Evolutionary conservation across 192 early-diverging fungal species (phyloP).

Genomic region (Backusella sp.): DNA sequence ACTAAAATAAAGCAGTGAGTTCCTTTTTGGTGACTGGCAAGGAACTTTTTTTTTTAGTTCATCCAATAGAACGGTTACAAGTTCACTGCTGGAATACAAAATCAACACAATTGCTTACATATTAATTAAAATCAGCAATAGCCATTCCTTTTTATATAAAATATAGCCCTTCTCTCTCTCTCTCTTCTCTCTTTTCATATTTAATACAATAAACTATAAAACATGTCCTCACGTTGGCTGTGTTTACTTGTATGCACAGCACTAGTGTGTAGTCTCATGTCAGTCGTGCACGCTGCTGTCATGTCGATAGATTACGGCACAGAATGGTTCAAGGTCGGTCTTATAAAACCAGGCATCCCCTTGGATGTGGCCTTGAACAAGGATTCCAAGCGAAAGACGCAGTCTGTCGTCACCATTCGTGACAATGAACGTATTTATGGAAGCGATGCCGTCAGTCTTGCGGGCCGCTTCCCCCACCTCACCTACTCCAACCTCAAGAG

Average conservation of each 20-base stretch:
- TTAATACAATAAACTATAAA: not conserved
- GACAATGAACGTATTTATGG: conserved; percentile 86
- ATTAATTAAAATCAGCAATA: not conserved
- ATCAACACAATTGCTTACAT: not conserved
- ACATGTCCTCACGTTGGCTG: conserved; percentile 3
- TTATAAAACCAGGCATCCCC: conserved; percentile 87
- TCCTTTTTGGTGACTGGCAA: not conserved
- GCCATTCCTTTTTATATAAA: too few relatives aligned
- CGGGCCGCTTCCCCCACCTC: conserved; percentile 75
- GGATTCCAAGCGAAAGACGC: conserved; percentile 95
- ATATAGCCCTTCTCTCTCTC: not conserved
- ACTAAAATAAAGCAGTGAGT: not conserved
- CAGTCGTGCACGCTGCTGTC: conserved; percentile 58
- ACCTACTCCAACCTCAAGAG: conserved; percentile 85
- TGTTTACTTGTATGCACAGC: not conserved
- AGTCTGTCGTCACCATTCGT: conserved; percentile 76
- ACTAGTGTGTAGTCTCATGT: not conserved
- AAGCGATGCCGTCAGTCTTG: conserved; percentile 76
- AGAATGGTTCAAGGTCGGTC: conserved; percentile 95
- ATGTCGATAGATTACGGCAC: conserved; percentile 97
- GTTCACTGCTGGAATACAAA: not conserved
- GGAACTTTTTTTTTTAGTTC: not conserved
- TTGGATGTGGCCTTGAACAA: conserved; percentile 95
- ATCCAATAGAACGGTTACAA: conserved; percentile 4
- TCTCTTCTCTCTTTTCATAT: not conserved